Conservation (phyloP, 495 filamentous ascomycete genomes). For the Annulohypoxylon stygium region DNA sequence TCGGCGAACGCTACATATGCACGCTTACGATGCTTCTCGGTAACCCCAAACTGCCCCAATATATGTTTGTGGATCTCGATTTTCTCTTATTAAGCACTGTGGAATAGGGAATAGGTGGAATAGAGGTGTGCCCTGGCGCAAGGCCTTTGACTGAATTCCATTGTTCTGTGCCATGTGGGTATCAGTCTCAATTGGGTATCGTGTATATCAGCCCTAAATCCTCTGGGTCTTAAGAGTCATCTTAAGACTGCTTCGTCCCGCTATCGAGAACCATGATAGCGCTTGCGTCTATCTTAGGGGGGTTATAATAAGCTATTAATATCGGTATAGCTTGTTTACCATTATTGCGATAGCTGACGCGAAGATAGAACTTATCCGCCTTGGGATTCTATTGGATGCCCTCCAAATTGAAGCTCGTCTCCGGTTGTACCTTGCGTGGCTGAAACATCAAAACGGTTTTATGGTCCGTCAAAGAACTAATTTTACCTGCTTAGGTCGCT, state of each 20-base stretch:
- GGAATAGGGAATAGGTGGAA: too few species aligned
- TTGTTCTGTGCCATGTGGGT: conserved; percentile 4
- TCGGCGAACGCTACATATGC: conserved; percentile 13
- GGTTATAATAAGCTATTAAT: conserved; percentile 19
- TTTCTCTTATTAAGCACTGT: neutral
- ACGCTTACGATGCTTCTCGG: neutral
- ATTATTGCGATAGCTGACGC: conserved; percentile 15
- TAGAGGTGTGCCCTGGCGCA: neutral
- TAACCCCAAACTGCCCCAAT: neutral
- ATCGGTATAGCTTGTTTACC: neutral
- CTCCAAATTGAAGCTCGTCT: conserved; percentile 7
- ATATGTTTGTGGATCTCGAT: conserved; percentile 11
- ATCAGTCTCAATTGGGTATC: conserved; percentile 3
- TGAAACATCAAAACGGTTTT: conserved; percentile 30
- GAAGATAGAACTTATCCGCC: neutral
- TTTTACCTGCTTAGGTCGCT: neutral
- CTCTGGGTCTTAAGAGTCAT: neutral
- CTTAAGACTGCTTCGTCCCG: neutral
- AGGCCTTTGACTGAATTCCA: neutral
- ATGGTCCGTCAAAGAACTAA: neutral
- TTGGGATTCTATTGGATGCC: conserved; percentile 16
- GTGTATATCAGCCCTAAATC: conserved; percentile 30
- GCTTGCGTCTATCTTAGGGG: neutral
- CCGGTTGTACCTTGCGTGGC: conserved; percentile 16
- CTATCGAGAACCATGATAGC: neutral